A percentile compares a stretch with the other conserved stretches of the same genome.
These are phyloP conservation scores for Cystofilobasidium bisporidii DNA, from an alignment of 768 basidiomycete genomes.

Conservation along the genomic window DNA sequence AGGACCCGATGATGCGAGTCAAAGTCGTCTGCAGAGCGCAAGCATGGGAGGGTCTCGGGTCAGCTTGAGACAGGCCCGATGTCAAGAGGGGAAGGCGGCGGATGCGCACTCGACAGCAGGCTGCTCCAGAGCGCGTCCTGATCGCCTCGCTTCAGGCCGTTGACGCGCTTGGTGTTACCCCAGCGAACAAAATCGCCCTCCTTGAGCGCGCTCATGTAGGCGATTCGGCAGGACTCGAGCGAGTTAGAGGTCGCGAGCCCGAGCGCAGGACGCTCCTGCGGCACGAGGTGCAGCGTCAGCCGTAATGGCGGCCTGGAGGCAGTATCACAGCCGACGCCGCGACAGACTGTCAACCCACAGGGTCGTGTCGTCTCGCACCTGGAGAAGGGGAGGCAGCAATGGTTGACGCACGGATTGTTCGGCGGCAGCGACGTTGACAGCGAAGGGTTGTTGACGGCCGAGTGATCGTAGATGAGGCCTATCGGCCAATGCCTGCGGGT, in stretches of 20 bases:
- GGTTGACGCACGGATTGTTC: constrained; percentile 1
- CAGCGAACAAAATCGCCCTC: constrained; percentile 95
- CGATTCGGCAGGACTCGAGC: constrained; percentile 78
- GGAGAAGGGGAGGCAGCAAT: constrained; percentile 16
- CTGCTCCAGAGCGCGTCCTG: constrained; percentile 98
- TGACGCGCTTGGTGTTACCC: constrained; percentile 92
- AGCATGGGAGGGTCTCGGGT: not conserved
- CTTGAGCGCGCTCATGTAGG: constrained; percentile 90
- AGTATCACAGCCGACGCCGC: no score
- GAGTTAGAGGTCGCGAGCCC: constrained; percentile 71
- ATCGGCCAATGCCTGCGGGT: constrained; percentile 99
- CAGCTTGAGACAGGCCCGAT: no score
- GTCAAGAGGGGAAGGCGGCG: not conserved
- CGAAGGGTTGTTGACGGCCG: constrained; percentile 45
- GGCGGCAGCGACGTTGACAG: constrained; percentile 33
- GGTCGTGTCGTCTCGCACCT: no score
- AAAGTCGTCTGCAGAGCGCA: constrained; percentile 65
- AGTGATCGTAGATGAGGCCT: constrained; percentile 73
- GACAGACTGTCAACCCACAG: no score
- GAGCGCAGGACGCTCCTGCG: constrained; percentile 63
- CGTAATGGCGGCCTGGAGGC: constrained; percentile 13
- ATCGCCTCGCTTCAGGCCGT: constrained; percentile 75
- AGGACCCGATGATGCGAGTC: constrained; percentile 92
- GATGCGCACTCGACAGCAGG: constrained; percentile 73
- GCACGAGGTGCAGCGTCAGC: constrained; percentile 14